Conservation (phyloP, 2,329 filamentous ascomycete genomes). For the Lanzia echinophila region DNA sequence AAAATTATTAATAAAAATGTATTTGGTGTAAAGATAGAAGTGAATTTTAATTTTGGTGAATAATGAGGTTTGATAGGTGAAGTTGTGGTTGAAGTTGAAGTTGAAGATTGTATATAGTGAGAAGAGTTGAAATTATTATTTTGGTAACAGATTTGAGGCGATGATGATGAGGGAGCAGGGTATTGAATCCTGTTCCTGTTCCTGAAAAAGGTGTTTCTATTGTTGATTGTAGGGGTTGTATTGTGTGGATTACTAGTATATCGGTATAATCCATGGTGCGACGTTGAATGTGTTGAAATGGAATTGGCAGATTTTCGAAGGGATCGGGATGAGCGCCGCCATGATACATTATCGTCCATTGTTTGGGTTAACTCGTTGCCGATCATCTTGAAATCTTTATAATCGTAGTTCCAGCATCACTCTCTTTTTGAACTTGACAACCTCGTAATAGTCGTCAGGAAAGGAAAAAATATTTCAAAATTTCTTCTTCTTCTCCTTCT, state of each 20-base stretch:
- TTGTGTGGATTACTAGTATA: neutral
- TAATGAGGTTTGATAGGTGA: neutral
- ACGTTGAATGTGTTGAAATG: neutral
- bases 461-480: neutral
- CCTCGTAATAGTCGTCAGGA: neutral
- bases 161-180: neutral
- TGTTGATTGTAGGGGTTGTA: neutral
- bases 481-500: neutral
- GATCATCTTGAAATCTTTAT: conserved; percentile 10
- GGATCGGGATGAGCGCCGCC: neutral
- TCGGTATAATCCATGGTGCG: neutral
- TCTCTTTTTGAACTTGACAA: conserved; percentile 3
- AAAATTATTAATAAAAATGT: conserved; percentile 17
- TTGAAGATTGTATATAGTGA: too few relatives aligned
- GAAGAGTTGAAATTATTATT: too few relatives aligned
- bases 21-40: conserved; percentile 12
- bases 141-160: too few relatives aligned
- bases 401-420: conserved; percentile 29
- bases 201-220: too few relatives aligned
- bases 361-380: neutral
- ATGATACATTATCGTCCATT: neutral
- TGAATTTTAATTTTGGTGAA: conserved; percentile 10
- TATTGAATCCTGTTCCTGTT: neutral
- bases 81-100: neutral
- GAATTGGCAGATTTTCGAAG: neutral